phyloP scores from a whole-genome alignment of 1,139 yeast genomes.

The Yamadazyma siamensis region DNA sequence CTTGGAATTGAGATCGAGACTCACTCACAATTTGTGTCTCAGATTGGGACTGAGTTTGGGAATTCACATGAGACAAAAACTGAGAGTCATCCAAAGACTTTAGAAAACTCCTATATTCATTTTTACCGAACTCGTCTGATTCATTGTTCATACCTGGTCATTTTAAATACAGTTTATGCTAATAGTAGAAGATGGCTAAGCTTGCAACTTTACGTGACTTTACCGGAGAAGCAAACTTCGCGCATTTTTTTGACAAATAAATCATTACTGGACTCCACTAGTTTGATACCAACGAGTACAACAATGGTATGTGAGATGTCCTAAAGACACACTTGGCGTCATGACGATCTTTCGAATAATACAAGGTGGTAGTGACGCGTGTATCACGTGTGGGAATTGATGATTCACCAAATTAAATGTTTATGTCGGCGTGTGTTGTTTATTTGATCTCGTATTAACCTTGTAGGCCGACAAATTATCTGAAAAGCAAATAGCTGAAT shows the following conservation, averaged over 20 bases:
- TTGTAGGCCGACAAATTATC: slow-evolving; percentile 86
- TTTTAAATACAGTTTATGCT: too few relatives aligned
- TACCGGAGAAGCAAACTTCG: slow-evolving; percentile 4
- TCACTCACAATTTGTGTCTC: background rate
- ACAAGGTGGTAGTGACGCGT: too few relatives aligned
- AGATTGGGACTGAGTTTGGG: slow-evolving; percentile 20
- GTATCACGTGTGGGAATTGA: too few relatives aligned
- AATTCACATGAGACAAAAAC: slow-evolving; percentile 28
- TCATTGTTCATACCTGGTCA: background rate
- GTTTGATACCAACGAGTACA: background rate
- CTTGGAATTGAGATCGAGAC: background rate
- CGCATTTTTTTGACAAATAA: slow-evolving; percentile 1
- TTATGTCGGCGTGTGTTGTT: too few relatives aligned
- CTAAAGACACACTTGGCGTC: too few relatives aligned
- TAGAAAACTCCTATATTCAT: slow-evolving; percentile 23
- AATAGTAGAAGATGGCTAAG: too few relatives aligned
- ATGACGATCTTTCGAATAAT: too few relatives aligned
- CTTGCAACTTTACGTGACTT: slow-evolving; percentile 3
- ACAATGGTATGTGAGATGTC: too few relatives aligned
- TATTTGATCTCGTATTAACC: too few relatives aligned
- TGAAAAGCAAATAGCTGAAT: slow-evolving; percentile 94
- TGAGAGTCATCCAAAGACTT: slow-evolving; percentile 32
- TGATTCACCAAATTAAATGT: too few relatives aligned
- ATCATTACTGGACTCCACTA: too few relatives aligned
- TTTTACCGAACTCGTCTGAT: background rate